phyloP scores from a whole-genome alignment of 768 basidiomycete species.

The Pisolithus sp. region DNA sequence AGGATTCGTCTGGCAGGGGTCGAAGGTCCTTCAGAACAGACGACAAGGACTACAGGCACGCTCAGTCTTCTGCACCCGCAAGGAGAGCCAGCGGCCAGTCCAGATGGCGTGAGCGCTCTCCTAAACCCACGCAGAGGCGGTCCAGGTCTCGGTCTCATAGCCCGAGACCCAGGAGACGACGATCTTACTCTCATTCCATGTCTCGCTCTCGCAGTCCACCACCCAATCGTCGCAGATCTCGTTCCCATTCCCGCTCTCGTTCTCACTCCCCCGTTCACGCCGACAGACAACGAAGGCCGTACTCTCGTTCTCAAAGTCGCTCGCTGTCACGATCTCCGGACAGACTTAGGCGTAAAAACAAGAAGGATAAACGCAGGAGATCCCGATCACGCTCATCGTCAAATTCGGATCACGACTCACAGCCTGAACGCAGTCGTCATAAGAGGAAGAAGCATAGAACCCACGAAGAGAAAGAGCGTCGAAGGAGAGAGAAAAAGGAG shows the following conservation, averaged over 20 bases:
- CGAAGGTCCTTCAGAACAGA: background rate
- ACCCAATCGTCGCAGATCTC: conserved; percentile 6
- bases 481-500: conserved; percentile 63
- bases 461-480: conserved; percentile 44
- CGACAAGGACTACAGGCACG: background rate
- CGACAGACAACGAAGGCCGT: conserved; percentile 9
- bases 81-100: background rate
- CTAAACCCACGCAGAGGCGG: background rate
- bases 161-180: background rate
- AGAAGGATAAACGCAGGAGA: conserved; percentile 26
- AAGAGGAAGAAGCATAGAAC: conserved; percentile 43
- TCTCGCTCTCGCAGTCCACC: conserved; percentile 13
- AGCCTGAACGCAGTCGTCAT: conserved; percentile 30
- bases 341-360: conserved; percentile 12
- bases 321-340: conserved; percentile 34
- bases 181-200: conserved; percentile 2
- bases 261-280: conserved; percentile 21
- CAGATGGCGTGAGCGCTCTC: background rate
- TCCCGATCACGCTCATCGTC: conserved; percentile 36
- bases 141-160: background rate
- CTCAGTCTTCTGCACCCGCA: background rate
- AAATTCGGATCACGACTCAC: conserved; percentile 25
- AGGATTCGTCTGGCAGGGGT: background rate
- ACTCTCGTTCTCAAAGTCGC: conserved; percentile 24
- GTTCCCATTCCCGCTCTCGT: conserved; percentile 7